Conservation (phyloP, 495 filamentous ascomycete species). For the Penicillium chermesinum region DNA sequence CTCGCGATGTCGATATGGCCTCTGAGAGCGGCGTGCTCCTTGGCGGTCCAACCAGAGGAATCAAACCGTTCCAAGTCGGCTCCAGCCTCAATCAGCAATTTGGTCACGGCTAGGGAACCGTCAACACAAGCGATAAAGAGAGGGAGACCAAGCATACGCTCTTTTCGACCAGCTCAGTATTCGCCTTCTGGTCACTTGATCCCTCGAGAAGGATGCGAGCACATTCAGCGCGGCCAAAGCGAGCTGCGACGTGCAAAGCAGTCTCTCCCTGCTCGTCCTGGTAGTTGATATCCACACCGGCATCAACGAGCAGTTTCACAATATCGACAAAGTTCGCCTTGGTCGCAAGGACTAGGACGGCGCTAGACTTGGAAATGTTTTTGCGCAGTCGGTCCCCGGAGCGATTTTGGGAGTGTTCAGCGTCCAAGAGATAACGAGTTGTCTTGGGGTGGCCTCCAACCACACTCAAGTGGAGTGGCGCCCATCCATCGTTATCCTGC, state of each 20-base stretch:
- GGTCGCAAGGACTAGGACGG: slow-evolving; percentile 80
- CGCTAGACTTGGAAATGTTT: slow-evolving; percentile 75
- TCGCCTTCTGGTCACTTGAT: slow-evolving; percentile 58
- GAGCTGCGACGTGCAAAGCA: slow-evolving; percentile 85
- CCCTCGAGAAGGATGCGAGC: slow-evolving; percentile 68
- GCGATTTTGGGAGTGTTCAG: slow-evolving; percentile 57
- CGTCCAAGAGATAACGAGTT: slow-evolving; percentile 70
- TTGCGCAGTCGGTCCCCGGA: slow-evolving; percentile 57
- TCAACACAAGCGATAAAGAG: slow-evolving; percentile 89
- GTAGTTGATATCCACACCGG: slow-evolving; percentile 90
- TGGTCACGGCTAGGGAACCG: slow-evolving; percentile 67
- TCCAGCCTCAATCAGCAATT: slow-evolving; percentile 70
- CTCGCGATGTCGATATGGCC: slow-evolving; percentile 78
- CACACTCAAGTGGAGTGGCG: slow-evolving; percentile 86
- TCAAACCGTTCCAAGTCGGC: slow-evolving; percentile 69
- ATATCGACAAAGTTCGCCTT: slow-evolving; percentile 79
- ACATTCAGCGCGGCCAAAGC: slow-evolving; percentile 79
- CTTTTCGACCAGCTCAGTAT: slow-evolving; percentile 74
- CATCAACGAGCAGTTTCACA: slow-evolving; percentile 80
- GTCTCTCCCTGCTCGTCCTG: slow-evolving; percentile 92
- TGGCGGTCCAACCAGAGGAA: slow-evolving; percentile 89
- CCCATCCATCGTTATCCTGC: slow-evolving; percentile 90
- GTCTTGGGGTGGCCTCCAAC: slow-evolving; percentile 86
- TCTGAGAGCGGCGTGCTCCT: slow-evolving; percentile 84
- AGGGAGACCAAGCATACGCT: slow-evolving; percentile 91